Conservation (phyloP, 2,329 filamentous ascomycete species). For the Penicillium sp. region DNA sequence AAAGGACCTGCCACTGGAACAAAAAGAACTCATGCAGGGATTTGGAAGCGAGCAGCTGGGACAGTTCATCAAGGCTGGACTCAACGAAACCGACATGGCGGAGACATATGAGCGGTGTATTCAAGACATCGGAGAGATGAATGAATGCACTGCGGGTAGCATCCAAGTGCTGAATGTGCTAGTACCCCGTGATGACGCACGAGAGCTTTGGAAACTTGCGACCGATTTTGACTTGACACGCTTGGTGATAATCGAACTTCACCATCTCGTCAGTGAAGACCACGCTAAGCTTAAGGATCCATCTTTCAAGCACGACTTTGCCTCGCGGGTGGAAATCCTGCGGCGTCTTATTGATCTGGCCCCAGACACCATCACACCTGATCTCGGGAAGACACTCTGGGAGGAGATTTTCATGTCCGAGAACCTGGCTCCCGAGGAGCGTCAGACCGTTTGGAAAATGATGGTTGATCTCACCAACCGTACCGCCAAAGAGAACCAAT, state of each 20-base stretch:
- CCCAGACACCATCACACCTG: conserved; percentile 61
- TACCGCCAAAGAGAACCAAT: conserved; percentile 36
- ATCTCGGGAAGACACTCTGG: conserved; percentile 68
- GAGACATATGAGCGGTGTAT: conserved; percentile 68
- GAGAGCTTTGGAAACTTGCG: conserved; percentile 59
- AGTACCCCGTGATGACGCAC: conserved; percentile 42
- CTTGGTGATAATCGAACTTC: conserved; percentile 65
- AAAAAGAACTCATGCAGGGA: conserved; percentile 62
- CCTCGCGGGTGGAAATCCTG: conserved; percentile 60
- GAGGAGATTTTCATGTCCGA: conserved; percentile 66
- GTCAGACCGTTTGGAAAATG: conserved; percentile 68
- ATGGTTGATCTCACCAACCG: conserved; percentile 49
- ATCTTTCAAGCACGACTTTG: conserved; percentile 47
- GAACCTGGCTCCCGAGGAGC: conserved; percentile 60
- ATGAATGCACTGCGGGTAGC: conserved; percentile 68
- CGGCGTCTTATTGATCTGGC: conserved; percentile 59
- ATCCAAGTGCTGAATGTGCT: conserved; percentile 62
- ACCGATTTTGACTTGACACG: conserved; percentile 61
- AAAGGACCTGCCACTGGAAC: conserved; percentile 54
- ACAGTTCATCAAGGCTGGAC: conserved; percentile 59
- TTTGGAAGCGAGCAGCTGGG: conserved; percentile 64
- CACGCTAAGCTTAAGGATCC: conserved; percentile 42
- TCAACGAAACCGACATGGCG: conserved; percentile 57
- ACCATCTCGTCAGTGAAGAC: conserved; percentile 52
- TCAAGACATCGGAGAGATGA: conserved; percentile 64